Base-by-base conservation (phyloP, 2,329 filamentous ascomycete species). In the Grosmannia clavigera region DNA sequence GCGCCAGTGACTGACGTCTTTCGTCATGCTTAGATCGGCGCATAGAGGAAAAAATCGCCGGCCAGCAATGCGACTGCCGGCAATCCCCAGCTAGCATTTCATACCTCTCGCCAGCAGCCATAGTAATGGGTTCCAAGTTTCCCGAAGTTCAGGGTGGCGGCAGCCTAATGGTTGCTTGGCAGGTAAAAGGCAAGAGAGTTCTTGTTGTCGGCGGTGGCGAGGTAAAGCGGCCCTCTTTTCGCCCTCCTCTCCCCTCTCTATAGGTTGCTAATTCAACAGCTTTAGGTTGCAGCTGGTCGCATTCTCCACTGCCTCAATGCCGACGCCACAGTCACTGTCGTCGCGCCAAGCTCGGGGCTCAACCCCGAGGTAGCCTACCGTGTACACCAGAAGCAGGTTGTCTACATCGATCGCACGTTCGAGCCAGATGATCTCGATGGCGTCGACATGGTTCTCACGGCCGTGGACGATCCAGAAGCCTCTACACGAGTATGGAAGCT, bases 131-230 rank as follows among this genome's bases (percentile, higher is more conserved):
- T 9, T 72, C 71, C 57, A 71, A 81, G 57, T 96, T 88, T 69
- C 90, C 92, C 61, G 79, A 87, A 64, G 83, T 97, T 33, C 86
- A 96, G 73, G 89, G 90, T 60, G 92, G 92, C 58, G 94, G 92
- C 61, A 97, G 92, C 63, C 76, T 99, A 65, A 94, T 99, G 64
- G 78, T 99, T 58, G 94, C 94, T 70, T 99, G 92, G 92, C 94
- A 97, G 76, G 86, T 96, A 68, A 87, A 85, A 70, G 86, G 86
- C 72, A 96, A 95, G 74, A 84, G 85, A 65, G 87, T 97, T 19
- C 76, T 99, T n/a, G 88, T 99, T 5, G 84, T 99, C 9, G 94
- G 94, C 65, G 94, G 94, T 67, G 94, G 94, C 72, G 92, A 97
- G 81, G 92, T 95, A 76, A 66, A 10, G 7, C 5, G 10, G 48